Conservation (phyloP, 2,329 filamentous ascomycete species). For the Clonostachys chloroleuca region DNA sequence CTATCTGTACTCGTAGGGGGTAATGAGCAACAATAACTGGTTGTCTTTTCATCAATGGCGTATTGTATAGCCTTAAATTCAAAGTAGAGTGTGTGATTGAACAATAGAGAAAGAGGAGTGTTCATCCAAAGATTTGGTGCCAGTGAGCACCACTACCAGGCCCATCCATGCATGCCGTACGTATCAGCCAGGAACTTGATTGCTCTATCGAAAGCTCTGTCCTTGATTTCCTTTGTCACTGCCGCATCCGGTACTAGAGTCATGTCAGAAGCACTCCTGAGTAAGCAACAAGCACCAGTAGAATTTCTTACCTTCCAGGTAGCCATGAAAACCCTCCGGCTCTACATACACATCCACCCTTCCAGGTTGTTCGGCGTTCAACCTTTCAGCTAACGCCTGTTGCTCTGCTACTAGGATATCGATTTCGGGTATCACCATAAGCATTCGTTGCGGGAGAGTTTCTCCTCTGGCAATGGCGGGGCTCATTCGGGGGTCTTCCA, state of each 20-base stretch:
- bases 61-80: too few relatives aligned
- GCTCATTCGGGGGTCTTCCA: slow-evolving; percentile 25
- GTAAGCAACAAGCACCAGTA: too few relatives aligned
- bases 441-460: slow-evolving; percentile 26
- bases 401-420: slow-evolving; percentile 37
- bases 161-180: slow-evolving; percentile 1
- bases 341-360: not conserved
- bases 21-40: too few relatives aligned
- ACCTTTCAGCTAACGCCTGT: slow-evolving; percentile 26
- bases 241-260: slow-evolving; percentile 1
- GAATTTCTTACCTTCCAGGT: slow-evolving; percentile 3
- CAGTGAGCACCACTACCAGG: too few relatives aligned
- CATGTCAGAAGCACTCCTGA: not conserved
- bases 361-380: slow-evolving; percentile 13
- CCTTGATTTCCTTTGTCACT: not conserved
- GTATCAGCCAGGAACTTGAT: not conserved
- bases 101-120: too few relatives aligned
- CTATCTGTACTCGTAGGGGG: too few relatives aligned
- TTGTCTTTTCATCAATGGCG: too few relatives aligned
- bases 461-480: slow-evolving; percentile 24
- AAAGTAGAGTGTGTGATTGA: too few relatives aligned
- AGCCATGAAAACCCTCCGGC: slow-evolving; percentile 5
- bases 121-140: too few relatives aligned
- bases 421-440: slow-evolving; percentile 30
- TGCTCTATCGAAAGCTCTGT: slow-evolving; percentile 1